phyloP scores from a whole-genome alignment of 192 early-diverging fungal genomes.

The Dissophora ornata region DNA sequence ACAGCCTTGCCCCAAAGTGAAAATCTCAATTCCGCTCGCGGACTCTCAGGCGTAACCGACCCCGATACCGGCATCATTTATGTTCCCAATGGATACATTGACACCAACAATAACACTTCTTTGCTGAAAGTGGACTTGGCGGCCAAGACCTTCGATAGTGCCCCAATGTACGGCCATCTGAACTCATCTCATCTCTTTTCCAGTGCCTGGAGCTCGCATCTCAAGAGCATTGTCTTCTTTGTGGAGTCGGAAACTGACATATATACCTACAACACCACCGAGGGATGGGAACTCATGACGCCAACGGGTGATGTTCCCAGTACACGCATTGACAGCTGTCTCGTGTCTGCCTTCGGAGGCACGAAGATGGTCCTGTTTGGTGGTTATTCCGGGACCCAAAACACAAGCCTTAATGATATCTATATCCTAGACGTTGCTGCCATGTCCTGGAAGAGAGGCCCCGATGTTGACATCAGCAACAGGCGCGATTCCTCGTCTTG shows the following conservation, averaged over 20 bases:
- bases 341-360: constrained; percentile 1
- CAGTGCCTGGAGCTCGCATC: not conserved
- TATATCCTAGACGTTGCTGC: constrained; percentile 17
- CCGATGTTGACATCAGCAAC: not conserved
- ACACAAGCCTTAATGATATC: constrained; percentile 1
- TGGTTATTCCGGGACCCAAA: not conserved
- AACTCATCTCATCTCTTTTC: not conserved
- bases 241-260: no score
- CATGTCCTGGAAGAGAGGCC: not conserved
- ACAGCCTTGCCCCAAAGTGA: not conserved
- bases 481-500: no score
- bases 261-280: constrained; percentile 2
- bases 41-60: not conserved
- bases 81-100: constrained; percentile 4
- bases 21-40: not conserved
- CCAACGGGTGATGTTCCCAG: no score
- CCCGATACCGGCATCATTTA: not conserved
- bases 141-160: not conserved
- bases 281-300: no score
- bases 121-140: not conserved
- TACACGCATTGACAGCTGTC: no score
- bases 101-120: no score
- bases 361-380: constrained; percentile 38
- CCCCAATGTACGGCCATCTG: not conserved
- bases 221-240: not conserved